phyloP scores from a whole-genome alignment of 139 green algal genomes.

The Volvox africanus region DNA sequence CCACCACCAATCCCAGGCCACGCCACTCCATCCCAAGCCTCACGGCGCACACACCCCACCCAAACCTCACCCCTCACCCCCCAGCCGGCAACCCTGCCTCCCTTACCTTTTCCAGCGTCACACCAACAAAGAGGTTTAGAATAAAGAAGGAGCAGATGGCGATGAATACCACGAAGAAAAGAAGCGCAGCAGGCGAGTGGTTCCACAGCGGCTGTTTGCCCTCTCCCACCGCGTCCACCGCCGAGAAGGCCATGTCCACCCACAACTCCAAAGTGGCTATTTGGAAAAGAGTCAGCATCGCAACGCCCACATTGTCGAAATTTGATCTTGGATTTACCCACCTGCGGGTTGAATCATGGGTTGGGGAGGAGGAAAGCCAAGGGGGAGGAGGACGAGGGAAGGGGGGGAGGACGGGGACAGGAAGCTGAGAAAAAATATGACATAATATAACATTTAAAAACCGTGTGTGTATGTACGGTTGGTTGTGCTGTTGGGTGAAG shows the following conservation, averaged over 20 bases:
- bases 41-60: no score
- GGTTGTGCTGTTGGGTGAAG: no score
- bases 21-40: no score
- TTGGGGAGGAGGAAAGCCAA: background rate
- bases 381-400: background rate
- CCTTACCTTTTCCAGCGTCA: slow-evolving; percentile 49
- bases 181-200: slow-evolving; percentile 47
- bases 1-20: no score
- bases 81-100: background rate
- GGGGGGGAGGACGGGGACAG: no score
- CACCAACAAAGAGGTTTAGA: slow-evolving; percentile 54
- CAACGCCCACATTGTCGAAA: slow-evolving; percentile 75
- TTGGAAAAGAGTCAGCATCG: slow-evolving; percentile 74
- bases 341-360: background rate
- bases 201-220: slow-evolving; percentile 73
- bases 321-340: slow-evolving; percentile 69
- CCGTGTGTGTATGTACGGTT: no score
- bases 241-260: slow-evolving; percentile 74
- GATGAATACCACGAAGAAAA: slow-evolving; percentile 79
- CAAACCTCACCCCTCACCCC: background rate
- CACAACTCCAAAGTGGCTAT: slow-evolving; percentile 55
- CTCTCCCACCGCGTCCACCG: slow-evolving; percentile 56
- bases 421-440: no score
- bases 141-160: slow-evolving; percentile 59
- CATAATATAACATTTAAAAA: no score